Conservation (phyloP, 257 asterid genomes). For the Galeopsis tetrahit region DNA sequence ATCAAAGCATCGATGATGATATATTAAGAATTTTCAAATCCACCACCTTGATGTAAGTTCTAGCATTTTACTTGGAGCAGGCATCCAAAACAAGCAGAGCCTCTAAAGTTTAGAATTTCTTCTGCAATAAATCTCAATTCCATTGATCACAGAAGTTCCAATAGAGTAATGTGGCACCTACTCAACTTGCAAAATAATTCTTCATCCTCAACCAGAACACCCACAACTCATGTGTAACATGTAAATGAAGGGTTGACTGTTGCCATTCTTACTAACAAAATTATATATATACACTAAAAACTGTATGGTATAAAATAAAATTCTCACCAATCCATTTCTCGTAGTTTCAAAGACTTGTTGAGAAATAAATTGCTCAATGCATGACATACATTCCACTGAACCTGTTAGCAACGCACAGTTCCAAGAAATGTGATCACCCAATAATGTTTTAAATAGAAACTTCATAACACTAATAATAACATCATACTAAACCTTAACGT, state of each 20-base stretch:
- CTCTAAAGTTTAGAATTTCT: conserved; percentile 15
- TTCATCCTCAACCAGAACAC: conserved; percentile 20
- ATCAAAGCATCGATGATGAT: not conserved
- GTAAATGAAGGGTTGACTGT: not conserved
- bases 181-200: conserved; percentile 24
- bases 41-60: not conserved
- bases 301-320: not conserved
- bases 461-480: conserved; percentile 19
- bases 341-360: conserved; percentile 69
- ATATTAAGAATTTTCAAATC: not conserved
- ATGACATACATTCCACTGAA: conserved; percentile 96
- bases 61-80: conserved; percentile 13
- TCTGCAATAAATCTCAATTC: not conserved
- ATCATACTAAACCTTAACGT: conserved; percentile 71
- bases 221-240: conserved; percentile 17
- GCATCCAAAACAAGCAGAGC: conserved; percentile 17
- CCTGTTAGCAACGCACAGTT: conserved; percentile 54
- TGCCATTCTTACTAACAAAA: not conserved
- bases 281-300: not conserved
- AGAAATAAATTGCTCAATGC: conserved; percentile 90
- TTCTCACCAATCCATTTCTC: conserved; percentile 80
- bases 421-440: conserved; percentile 21
- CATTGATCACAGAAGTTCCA: conserved; percentile 18
- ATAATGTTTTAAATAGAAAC: conserved; percentile 24
- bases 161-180: conserved; percentile 16